Evolutionary conservation across 2,329 filamentous ascomycete species (phyloP).

Genomic region (Fusarium sp.): DNA sequence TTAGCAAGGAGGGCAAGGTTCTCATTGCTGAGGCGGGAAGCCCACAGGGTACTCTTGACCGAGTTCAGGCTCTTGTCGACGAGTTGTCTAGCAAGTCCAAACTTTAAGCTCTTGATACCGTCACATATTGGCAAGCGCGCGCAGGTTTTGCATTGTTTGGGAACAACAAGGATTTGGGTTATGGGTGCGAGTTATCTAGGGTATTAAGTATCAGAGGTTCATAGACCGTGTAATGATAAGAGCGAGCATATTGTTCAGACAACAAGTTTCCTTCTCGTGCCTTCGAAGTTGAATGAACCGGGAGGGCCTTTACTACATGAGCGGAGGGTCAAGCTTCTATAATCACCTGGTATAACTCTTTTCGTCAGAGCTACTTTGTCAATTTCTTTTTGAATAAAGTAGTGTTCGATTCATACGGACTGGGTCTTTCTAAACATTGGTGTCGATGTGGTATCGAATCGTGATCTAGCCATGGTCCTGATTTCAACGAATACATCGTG

Average conservation of each 20-base stretch:
- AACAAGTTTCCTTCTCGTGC: background rate
- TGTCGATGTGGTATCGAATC: no score
- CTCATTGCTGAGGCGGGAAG: slow-evolving; percentile 79
- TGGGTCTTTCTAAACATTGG: no score
- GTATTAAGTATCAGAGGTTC: background rate
- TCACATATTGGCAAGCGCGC: background rate
- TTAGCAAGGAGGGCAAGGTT: slow-evolving; percentile 85
- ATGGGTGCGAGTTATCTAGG: background rate
- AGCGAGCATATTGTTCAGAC: background rate
- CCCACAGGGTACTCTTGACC: slow-evolving; percentile 80
- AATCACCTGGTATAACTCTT: background rate
- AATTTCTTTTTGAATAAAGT: no score
- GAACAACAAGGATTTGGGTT: background rate
- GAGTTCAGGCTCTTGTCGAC: slow-evolving; percentile 77
- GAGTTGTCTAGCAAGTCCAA: slow-evolving; percentile 47
- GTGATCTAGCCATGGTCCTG: no score
- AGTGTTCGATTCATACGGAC: no score
- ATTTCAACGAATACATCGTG: no score
- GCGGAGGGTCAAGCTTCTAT: background rate
- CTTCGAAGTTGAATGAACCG: rapidly evolving
- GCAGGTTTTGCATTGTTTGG: background rate
- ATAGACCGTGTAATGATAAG: slow-evolving; percentile 15
- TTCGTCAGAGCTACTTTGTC: background rate
- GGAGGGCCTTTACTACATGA: no score
- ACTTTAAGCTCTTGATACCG: background rate